Conservation (phyloP, 2,329 filamentous ascomycete species). For the Coleophoma crateriformis region DNA sequence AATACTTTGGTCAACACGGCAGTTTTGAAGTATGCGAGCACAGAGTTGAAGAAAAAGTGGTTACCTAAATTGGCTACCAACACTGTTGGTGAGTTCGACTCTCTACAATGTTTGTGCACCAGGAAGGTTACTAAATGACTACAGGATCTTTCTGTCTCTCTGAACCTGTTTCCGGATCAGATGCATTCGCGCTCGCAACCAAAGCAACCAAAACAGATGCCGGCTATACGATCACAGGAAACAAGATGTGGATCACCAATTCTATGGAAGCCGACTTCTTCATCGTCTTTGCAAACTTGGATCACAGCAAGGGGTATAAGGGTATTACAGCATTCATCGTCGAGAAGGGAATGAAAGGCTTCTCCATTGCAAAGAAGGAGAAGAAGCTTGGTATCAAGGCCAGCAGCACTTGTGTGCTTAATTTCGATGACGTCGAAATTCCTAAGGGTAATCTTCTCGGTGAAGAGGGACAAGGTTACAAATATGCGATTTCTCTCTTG, state of each 20-base stretch:
- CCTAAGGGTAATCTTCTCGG: conserved; percentile 86
- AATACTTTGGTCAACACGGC: conserved; percentile 97
- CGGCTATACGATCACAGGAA: conserved; percentile 82
- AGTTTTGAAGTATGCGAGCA: conserved; percentile 77
- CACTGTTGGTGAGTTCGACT: conserved; percentile 54
- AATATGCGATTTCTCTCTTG: conserved; percentile 89
- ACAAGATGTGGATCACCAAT: conserved; percentile 99
- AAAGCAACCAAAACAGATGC: conserved; percentile 78
- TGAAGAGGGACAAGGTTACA: conserved; percentile 88
- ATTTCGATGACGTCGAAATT: conserved; percentile 92
- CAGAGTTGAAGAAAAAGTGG: conserved; percentile 75
- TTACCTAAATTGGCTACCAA: conserved; percentile 85
- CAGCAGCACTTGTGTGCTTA: conserved; percentile 93
- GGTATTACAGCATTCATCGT: conserved; percentile 95
- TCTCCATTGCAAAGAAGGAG: conserved; percentile 98
- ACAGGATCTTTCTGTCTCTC: conserved; percentile 81
- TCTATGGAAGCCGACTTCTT: conserved; percentile 90
- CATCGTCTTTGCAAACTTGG: conserved; percentile 95
- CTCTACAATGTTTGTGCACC: background rate
- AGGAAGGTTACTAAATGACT: conserved; percentile 4
- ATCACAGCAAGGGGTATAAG: conserved; percentile 89
- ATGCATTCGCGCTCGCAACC: conserved; percentile 92
- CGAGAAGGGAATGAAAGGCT: conserved; percentile 83
- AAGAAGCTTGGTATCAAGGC: conserved; percentile 98
- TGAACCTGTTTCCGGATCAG: conserved; percentile 87